These are phyloP conservation scores for Catunica adiposa DNA, from an alignment of 2,329 filamentous ascomycete genomes.

Conservation along the genomic window DNA sequence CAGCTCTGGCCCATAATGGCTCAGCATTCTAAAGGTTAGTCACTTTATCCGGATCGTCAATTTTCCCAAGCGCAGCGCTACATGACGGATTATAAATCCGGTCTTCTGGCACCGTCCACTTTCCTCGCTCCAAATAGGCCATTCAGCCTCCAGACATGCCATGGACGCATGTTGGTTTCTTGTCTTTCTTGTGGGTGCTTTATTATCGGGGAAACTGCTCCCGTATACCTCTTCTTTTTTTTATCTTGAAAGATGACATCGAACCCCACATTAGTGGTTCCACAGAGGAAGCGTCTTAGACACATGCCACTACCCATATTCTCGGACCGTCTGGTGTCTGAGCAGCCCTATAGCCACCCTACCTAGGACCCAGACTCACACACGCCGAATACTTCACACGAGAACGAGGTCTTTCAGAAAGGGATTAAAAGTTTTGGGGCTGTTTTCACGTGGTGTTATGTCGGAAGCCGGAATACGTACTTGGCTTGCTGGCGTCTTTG, in stretches of 20 bases:
- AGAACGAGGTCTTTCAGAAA: too few species aligned
- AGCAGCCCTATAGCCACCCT: background rate
- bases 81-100: background rate
- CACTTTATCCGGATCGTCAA: background rate
- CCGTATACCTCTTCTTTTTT: background rate
- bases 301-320: background rate
- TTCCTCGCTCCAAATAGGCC: background rate
- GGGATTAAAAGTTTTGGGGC: too few species aligned
- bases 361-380: background rate
- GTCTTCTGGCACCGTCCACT: too few species aligned
- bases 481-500: too few species aligned
- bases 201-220: background rate
- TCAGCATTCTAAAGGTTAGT: background rate
- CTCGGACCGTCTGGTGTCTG: constrained; percentile 1
- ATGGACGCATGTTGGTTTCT: too few species aligned
- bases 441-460: too few species aligned
- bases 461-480: too few species aligned
- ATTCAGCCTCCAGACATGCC: too few species aligned
- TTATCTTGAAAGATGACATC: background rate
- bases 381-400: too few species aligned
- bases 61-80: background rate
- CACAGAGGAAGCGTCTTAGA: background rate
- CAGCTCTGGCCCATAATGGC: constrained; percentile 4
- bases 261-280: background rate
- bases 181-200: too few species aligned